Evolutionary conservation across 1,284 basidiomycete species (phyloP), one percentile per base, ranked within the genome.

Genomic region (Limonomyces culmigenus): DNA sequence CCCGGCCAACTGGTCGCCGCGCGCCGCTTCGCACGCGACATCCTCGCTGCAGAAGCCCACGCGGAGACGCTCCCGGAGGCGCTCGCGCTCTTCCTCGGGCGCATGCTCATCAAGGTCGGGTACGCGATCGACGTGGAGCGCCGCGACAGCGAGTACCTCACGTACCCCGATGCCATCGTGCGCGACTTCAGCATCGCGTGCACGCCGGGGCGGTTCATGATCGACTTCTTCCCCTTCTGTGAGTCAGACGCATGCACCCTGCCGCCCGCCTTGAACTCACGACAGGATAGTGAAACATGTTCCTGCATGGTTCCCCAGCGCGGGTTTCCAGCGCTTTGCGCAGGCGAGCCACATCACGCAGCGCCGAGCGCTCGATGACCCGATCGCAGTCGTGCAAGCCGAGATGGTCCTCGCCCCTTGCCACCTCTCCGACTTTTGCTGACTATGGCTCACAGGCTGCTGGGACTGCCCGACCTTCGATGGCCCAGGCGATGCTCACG

Each of bases 291-390:
- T 46, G 25, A 38, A 39, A 20, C 37, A 42, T 11, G n/a, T 43
- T 3, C 45, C 45, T 1, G 19, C 29, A 2, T 46, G 45, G 45
- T 44, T 42, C 31, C 45, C 45, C 2, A 41, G 43, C 2, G 42
- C 39, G 1, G 36, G 21, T 0, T 46, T 46, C 33, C 19, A 43
- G 11, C 36, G 35, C 10, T n/a, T 18, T 11, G 45, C 43, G n/a
- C n/a, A n/a, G n/a, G n/a, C n/a, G n/a, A n/a, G n/a, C n/a, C n/a
- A n/a, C n/a, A n/a, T n/a, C n/a, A n/a, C n/a, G n/a, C n/a, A n/a
- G n/a, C n/a, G n/a, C n/a, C n/a, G n/a, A n/a, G n/a, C n/a, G n/a
- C n/a, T n/a, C n/a, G n/a, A n/a, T n/a, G n/a, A n/a, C n/a, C n/a
- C n/a, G n/a, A n/a, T n/a, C n/a, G n/a, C n/a, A n/a, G n/a, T n/a